Percentiles rank a stretch among this genome's conserved stretches.
phyloP scores from a whole-genome alignment of 2,329 filamentous ascomycete species.

The Hypoxylon sp. region DNA sequence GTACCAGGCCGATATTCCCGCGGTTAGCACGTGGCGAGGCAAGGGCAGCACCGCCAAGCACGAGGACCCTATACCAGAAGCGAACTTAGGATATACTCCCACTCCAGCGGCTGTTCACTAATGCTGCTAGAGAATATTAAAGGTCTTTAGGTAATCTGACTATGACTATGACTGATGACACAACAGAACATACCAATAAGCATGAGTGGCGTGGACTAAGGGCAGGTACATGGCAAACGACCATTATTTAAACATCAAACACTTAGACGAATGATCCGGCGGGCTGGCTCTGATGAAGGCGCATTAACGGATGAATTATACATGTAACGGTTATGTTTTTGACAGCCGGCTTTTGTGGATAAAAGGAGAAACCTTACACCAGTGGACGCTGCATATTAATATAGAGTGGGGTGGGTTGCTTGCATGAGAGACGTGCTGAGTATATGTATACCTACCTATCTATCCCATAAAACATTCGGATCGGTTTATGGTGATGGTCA shows the following conservation, averaged over 20 bases:
- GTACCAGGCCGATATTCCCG: conserved; percentile 91
- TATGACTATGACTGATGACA: conserved; percentile 18
- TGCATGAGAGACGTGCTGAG: conserved; percentile 30
- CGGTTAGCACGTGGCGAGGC: conserved; percentile 95
- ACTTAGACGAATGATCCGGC: conserved; percentile 26
- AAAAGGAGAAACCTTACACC: conserved; percentile 26
- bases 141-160: conserved; percentile 11
- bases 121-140: not conserved
- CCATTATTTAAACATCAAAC: conserved; percentile 7
- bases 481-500: conserved; percentile 9
- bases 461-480: conserved; percentile 16
- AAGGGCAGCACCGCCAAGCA: conserved; percentile 94
- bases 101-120: conserved; percentile 32
- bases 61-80: conserved; percentile 69
- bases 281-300: conserved; percentile 31
- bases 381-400: conserved; percentile 35
- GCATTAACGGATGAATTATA: conserved; percentile 34
- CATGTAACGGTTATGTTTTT: conserved; percentile 29
- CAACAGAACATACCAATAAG: conserved; percentile 8
- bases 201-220: conserved; percentile 5
- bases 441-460: conserved; percentile 26
- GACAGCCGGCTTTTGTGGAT: conserved; percentile 40
- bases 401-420: conserved; percentile 38
- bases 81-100: conserved; percentile 38
- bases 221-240: conserved; percentile 14